Conservation (phyloP, 2,329 filamentous ascomycete species). For the Phialemoniopsis sp. region DNA sequence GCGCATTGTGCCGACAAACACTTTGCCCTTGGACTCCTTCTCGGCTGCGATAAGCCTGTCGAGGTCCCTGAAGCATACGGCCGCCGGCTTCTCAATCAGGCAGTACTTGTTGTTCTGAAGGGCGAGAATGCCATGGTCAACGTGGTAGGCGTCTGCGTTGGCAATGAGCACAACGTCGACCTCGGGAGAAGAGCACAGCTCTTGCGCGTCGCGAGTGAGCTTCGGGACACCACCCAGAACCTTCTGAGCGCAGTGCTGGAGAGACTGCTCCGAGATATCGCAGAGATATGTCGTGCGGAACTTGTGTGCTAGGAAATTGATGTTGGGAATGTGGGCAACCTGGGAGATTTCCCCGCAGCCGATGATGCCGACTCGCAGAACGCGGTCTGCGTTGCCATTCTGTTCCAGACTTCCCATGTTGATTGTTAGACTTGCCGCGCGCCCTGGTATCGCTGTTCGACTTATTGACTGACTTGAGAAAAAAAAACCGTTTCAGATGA, state of each 20-base stretch:
- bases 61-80: conserved; percentile 40
- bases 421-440: too few species aligned
- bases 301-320: conserved; percentile 35
- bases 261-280: conserved; percentile 36
- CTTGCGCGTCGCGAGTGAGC: conserved; percentile 28
- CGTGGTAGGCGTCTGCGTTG: conserved; percentile 51
- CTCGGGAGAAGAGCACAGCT: conserved; percentile 34
- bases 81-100: conserved; percentile 56
- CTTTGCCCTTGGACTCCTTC: conserved; percentile 28
- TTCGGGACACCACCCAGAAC: conserved; percentile 14
- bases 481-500: too few species aligned
- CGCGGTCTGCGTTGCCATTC: too few species aligned
- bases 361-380: conserved; percentile 33
- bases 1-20: conserved; percentile 59
- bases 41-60: conserved; percentile 46
- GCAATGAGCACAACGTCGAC: conserved; percentile 51
- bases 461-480: too few species aligned
- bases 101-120: conserved; percentile 50
- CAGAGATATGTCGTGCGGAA: conserved; percentile 46
- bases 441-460: too few species aligned
- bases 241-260: conserved; percentile 17
- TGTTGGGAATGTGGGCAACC: conserved; percentile 47
- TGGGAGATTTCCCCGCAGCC: conserved; percentile 46
- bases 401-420: too few species aligned
- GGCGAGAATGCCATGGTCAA: conserved; percentile 43